Evolutionary conservation across 2,329 filamentous ascomycete genomes (phyloP), one percentile per base, ranked within the genome.

Genomic region (Cercospora janseana): DNA sequence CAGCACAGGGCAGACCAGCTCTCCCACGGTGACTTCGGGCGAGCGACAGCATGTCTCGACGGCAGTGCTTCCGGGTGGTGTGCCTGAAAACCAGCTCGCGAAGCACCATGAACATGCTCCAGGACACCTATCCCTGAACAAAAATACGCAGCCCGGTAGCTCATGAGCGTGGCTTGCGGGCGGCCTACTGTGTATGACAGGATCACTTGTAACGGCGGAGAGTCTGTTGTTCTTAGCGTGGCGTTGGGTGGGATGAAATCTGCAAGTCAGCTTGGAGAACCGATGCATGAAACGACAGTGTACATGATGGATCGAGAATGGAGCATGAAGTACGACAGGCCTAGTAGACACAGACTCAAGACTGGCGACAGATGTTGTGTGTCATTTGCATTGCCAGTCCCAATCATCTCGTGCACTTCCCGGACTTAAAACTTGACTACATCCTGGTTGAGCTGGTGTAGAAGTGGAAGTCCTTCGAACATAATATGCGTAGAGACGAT

Each of bases 31-130:
- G 10, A 35, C 24, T 24, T 46, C 21, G 6, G 52, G 53, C 7
- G 44, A 47, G 24, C 44, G 40, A 40, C 21, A 16, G 8, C 66
- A 69, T 46, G 59, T 70, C 8, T 65, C 66, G 0, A 74, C 72
- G 1, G 58, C 63, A n/a, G 67, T 71, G n/a, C 60, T 74, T 3
- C 72, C 73, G 0, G 72, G 64, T 28, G 72, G 73, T 2, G 60
- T 61, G 18, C 69, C 70, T 8, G 70, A 73, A 54, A 60, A 64
- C 6, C 63, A 74, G 38, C 61, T 71, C 59, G 64, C 69, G 42
- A 52, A 47, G 28, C 44, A 49, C 18, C 46, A 48, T 20, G 52
- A 55, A 28, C 52, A 55, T 41, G 46, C 35, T 16, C 38, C 49
- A 6, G 52, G 55, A 2, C 46, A 50, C 32, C 13, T 57, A 26